Conservation (phyloP, 139 green algal genomes). For the Closterium sp. region DNA sequence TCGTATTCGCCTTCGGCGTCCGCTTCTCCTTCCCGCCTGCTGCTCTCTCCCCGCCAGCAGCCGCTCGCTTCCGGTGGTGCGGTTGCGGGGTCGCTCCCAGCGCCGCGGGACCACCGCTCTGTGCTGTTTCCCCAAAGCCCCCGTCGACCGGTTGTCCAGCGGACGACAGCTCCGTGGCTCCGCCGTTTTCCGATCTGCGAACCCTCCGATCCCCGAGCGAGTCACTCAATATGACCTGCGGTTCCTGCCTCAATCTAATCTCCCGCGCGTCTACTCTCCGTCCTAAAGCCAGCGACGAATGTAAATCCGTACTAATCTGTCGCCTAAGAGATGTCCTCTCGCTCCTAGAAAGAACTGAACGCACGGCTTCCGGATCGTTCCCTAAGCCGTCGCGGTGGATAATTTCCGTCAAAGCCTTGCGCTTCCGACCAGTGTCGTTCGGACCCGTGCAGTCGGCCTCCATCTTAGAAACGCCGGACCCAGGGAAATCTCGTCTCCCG, state of each 20-base stretch:
- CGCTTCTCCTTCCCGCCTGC: constrained; percentile 43
- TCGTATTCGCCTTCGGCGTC: constrained; percentile 39
- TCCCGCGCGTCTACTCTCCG: background rate
- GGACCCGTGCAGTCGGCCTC: background rate
- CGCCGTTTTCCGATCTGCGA: background rate
- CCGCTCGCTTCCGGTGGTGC: background rate
- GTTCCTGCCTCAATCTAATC: background rate
- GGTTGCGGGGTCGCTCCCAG: background rate
- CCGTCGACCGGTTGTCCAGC: background rate
- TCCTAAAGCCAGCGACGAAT: background rate
- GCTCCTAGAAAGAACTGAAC: background rate
- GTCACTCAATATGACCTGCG: background rate
- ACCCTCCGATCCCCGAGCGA: background rate
- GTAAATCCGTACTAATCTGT: background rate
- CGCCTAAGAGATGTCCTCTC: background rate
- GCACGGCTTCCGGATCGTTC: background rate
- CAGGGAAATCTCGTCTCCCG: background rate
- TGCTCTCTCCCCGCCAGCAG: background rate
- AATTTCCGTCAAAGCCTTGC: background rate
- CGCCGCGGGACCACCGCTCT: background rate
- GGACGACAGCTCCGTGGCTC: background rate
- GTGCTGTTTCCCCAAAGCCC: background rate
- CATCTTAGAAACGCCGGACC: background rate
- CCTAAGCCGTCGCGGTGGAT: background rate
- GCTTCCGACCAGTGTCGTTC: background rate